phyloP scores from a whole-genome alignment of 257 asterid species.

The Solanum pinnatisectum region DNA sequence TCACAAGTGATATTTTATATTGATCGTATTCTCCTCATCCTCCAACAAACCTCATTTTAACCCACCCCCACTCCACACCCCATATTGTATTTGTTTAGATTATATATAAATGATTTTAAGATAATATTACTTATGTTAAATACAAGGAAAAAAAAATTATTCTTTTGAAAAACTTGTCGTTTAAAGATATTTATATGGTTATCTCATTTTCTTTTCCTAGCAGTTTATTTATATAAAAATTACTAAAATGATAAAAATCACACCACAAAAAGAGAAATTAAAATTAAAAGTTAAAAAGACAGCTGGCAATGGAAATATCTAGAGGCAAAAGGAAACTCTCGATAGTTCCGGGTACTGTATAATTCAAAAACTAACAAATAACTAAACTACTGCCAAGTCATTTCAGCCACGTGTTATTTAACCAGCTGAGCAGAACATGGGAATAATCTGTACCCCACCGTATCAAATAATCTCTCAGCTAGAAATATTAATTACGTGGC shows the following conservation, averaged over 20 bases:
- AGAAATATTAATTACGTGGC: not conserved
- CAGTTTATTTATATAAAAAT: not conserved
- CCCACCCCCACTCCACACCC: accelerated
- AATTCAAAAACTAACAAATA: not conserved
- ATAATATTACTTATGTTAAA: not conserved
- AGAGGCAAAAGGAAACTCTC: not conserved
- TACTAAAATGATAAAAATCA: not conserved
- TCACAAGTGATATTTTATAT: not conserved
- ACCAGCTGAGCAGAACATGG: not conserved
- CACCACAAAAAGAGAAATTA: not conserved
- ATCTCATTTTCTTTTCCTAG: not conserved
- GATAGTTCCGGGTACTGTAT: not conserved
- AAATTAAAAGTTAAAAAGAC: not conserved
- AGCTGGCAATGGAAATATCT: not conserved
- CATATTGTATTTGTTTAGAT: not conserved
- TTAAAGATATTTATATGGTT: not conserved
- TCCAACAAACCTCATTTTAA: not conserved
- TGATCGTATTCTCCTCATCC: not conserved
- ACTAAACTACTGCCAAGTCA: not conserved
- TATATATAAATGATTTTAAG: not conserved
- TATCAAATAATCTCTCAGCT: not conserved
- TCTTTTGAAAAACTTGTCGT: too few species aligned
- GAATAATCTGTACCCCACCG: not conserved
- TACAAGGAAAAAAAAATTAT: not conserved
- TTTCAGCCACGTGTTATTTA: not conserved